Base-by-base conservation (phyloP, 2,329 filamentous ascomycete species). In the Hysterium pulicare region DNA sequence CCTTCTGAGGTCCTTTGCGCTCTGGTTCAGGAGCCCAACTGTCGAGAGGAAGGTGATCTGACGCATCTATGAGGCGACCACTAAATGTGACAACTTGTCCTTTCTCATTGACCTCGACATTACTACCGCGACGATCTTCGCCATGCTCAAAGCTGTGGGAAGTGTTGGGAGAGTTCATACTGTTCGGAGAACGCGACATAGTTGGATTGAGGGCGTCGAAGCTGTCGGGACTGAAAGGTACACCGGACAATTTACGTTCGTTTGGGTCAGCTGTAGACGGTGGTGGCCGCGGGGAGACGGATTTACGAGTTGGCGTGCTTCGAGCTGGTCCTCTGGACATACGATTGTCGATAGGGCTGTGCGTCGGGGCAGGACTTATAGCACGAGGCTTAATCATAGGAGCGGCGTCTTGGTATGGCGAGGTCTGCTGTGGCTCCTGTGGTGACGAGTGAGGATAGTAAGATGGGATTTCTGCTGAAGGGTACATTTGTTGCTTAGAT, bases 21-120 rank as follows among this genome's bases (percentile, higher is more conserved):
- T 87, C 83, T 0, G 86, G 86, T 55, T 90, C 86, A 0, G 86
- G 85, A 2, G 86, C 86, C 85, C 85, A 90, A 1, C 81, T 81
- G 42, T 87, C 82, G 60, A 88, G 79, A 0, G 87, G 87, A 11
- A 90, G 73, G 58, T 90, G 86, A 62, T 91, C 87, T 0, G 85
- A 88, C 1, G 87, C 87, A 57, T 91, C 87, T 42, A 91, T 78
- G 55, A 89, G 84, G 42, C 84, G 77, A 5, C 87, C 87, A 58
- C 89, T 85, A 49, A 86, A 77, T 1, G 81, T 85, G 40, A 90
- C 82, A 47, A 90, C 88, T 57, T 87, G 87, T 7, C 80, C 83
- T 39, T 78, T 75, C 1, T 74, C 68, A 40, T 82, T 66, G 48
- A 61, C 53, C 32, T 66, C 79, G 49, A 75, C 70, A 38, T 55